phyloP scores from a whole-genome alignment of 352 stramenopile genomes.

The Peronospora farinosa region DNA sequence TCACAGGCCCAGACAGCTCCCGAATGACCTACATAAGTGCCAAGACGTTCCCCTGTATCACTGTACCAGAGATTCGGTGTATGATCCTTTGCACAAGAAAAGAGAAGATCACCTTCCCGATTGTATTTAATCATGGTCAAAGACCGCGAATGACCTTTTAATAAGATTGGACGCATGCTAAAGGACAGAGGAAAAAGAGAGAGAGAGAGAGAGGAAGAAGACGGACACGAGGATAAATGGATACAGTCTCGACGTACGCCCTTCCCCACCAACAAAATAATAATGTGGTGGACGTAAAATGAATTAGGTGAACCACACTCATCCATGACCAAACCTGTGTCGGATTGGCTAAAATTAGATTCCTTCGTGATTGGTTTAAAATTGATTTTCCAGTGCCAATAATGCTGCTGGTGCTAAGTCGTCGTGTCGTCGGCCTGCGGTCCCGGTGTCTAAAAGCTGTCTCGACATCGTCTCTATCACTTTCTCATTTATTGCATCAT shows the following conservation, averaged over 20 bases:
- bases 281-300: neutral
- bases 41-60: constrained; percentile 92
- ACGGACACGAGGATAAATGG: neutral
- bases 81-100: constrained; percentile 95
- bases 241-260: neutral
- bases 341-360: neutral
- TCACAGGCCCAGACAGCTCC: constrained; percentile 97
- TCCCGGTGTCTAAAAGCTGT: too few species aligned
- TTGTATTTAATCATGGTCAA: constrained; percentile 99
- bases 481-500: constrained; percentile 38
- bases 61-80: constrained; percentile 95
- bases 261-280: neutral
- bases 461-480: constrained; percentile 14
- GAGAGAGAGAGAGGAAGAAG: neutral
- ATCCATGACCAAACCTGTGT: too few species aligned
- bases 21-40: constrained; percentile 95
- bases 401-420: neutral
- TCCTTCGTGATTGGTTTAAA: neutral
- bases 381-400: too few species aligned
- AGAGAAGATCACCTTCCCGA: constrained; percentile 96
- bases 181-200: constrained; percentile 4
- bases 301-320: neutral
- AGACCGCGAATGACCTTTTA: constrained; percentile 98
- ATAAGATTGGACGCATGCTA: constrained; percentile 92
- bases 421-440: neutral